Conservation (phyloP, 176 grass and related monocot genomes). For the Hsuehochloa calcarea region DNA sequence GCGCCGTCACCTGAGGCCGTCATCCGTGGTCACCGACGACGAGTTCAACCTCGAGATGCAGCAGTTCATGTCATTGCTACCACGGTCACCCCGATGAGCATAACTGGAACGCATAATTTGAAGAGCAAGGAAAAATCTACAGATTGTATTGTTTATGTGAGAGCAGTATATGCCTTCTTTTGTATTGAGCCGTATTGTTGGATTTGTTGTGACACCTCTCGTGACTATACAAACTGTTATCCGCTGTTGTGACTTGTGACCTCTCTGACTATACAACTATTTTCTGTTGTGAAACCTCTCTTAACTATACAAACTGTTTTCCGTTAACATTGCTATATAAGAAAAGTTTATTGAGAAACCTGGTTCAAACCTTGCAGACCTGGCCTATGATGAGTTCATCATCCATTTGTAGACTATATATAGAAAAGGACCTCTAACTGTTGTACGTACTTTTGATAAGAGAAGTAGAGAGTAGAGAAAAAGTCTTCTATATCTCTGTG, state of each 20-base stretch:
- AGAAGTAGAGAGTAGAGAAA: too few relatives aligned
- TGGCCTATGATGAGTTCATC: too few relatives aligned
- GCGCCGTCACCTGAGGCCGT: constrained; percentile 43
- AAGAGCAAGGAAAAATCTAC: not conserved
- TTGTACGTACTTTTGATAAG: too few relatives aligned
- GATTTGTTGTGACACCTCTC: not conserved
- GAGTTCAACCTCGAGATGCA: constrained; percentile 49
- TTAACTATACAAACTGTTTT: not conserved
- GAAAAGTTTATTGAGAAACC: too few relatives aligned
- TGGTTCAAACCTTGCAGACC: too few relatives aligned
- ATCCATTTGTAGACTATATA: too few relatives aligned
- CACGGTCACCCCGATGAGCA: constrained; percentile 36
- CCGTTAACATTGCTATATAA: not conserved
- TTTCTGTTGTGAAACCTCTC: not conserved
- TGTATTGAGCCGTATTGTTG: constrained; percentile 1
- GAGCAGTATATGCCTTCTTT: constrained; percentile 24
- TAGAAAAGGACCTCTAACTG: too few relatives aligned
- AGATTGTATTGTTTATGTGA: not conserved
- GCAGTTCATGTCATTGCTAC: constrained; percentile 35
- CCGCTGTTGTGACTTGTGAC: too few relatives aligned
- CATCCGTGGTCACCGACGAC: constrained; percentile 55
- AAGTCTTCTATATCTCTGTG: too few relatives aligned
- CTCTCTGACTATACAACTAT: not conserved
- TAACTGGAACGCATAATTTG: constrained; percentile 38
- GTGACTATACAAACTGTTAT: too few relatives aligned